Evolutionary conservation across 2,329 filamentous ascomycete genomes (phyloP).

Genomic region (Dactylellina sp.): DNA sequence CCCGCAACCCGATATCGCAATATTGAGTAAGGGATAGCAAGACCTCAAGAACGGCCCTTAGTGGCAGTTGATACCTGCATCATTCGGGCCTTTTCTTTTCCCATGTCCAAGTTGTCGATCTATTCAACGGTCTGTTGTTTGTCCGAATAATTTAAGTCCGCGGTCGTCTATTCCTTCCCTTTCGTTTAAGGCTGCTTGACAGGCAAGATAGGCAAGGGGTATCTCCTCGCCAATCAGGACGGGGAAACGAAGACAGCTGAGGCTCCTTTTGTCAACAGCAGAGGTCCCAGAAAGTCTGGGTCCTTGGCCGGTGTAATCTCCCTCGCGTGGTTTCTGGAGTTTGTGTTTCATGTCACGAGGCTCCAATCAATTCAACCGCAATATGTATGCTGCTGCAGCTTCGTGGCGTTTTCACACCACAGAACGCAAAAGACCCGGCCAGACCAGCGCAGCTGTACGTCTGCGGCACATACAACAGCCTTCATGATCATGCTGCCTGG

Average conservation of each 20-base stretch:
- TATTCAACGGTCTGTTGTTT: slow-evolving; percentile 38
- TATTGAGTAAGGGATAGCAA: too few species aligned
- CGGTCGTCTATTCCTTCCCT: neutral
- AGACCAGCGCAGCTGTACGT: too few species aligned
- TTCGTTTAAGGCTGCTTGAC: neutral
- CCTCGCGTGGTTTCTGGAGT: slow-evolving; percentile 48
- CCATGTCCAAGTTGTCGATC: slow-evolving; percentile 14
- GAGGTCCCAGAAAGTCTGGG: neutral
- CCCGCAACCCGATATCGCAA: neutral
- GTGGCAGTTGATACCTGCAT: too few species aligned
- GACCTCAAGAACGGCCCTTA: too few species aligned
- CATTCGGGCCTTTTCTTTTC: neutral
- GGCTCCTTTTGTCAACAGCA: neutral
- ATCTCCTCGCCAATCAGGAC: slow-evolving; percentile 22
- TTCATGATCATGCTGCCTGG: too few species aligned
- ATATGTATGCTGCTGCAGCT: too few species aligned
- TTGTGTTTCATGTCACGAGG: slow-evolving; percentile 39
- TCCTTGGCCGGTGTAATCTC: slow-evolving; percentile 34
- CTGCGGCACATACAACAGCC: too few species aligned
- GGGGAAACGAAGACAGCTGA: slow-evolving; percentile 1
- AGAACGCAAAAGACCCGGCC: too few species aligned
- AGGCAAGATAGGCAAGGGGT: neutral
- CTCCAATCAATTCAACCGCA: too few species aligned
- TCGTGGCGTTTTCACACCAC: too few species aligned
- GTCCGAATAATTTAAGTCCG: slow-evolving; percentile 31